phyloP scores from a whole-genome alignment of 371 early-diverging fungal genomes.

The Mucor plumbeus region DNA sequence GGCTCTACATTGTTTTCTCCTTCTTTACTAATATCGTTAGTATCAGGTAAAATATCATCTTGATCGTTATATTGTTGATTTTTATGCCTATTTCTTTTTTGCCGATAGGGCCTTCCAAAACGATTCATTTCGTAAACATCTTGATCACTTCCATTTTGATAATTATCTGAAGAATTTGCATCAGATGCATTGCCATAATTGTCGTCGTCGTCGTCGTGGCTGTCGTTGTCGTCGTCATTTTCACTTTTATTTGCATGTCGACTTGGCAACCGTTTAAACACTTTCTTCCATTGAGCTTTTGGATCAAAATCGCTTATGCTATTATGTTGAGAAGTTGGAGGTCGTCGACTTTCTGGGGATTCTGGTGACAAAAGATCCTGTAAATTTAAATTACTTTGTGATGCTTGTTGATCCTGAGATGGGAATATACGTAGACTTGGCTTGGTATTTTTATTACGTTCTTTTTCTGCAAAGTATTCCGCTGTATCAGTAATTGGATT shows the following conservation, averaged over 20 bases:
- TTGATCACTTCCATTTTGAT: not conserved
- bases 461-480: conserved; percentile 40
- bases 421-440: conserved; percentile 9
- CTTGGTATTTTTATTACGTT: not conserved
- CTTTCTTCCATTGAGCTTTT: conserved; percentile 40
- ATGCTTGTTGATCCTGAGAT: conserved; percentile 4
- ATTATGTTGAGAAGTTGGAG: conserved; percentile 3
- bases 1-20: conserved; percentile 3
- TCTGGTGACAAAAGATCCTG: conserved; percentile 26
- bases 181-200: too few relatives aligned
- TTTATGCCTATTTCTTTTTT: not conserved
- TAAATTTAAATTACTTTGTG: not conserved
- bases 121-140: not conserved
- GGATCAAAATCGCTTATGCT: conserved; percentile 31
- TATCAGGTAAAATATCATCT: conserved; percentile 18
- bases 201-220: too few relatives aligned
- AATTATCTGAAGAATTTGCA: not conserved
- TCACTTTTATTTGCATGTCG: not conserved
- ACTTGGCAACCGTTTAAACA: conserved; percentile 28
- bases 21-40: not conserved
- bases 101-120: not conserved
- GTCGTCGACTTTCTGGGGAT: conserved; percentile 28
- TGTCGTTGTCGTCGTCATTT: not conserved
- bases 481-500: conserved; percentile 46
- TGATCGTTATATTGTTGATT: conserved; percentile 4